Conservation (phyloP, 345 rosid species). For the Citrus sp. region DNA sequence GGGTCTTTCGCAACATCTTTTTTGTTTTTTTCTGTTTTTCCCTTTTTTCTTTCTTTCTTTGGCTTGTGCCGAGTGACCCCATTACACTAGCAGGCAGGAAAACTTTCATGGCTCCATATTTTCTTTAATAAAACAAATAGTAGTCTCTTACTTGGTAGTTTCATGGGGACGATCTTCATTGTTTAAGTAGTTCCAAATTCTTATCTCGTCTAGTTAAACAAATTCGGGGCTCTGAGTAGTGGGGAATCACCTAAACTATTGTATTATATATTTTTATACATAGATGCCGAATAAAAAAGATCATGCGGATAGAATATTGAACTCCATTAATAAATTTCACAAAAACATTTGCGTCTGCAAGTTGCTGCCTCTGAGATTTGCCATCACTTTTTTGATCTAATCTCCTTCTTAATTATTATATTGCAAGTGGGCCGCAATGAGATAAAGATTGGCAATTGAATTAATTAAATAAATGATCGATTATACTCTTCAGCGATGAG, state of each 20-base stretch:
- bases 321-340: conserved; percentile 11
- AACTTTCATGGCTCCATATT: background rate
- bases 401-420: conserved; percentile 12
- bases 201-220: conserved; percentile 6
- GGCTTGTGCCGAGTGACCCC: background rate
- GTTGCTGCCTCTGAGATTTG: conserved; percentile 41
- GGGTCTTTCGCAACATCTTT: too few species aligned
- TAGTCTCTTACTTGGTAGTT: background rate
- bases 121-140: background rate
- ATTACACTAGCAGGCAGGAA: background rate
- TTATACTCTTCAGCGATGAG: conserved; percentile 6
- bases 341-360: conserved; percentile 32
- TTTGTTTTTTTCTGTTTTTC: too few species aligned
- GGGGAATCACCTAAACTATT: conserved; percentile 41
- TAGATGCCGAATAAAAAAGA: background rate
- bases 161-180: background rate
- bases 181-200: background rate
- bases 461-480: background rate
- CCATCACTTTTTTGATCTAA: conserved; percentile 31
- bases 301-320: conserved; percentile 19
- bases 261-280: conserved; percentile 1
- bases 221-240: conserved; percentile 23
- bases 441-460: conserved; percentile 1
- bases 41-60: too few species aligned
- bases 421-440: conserved; percentile 18